Evolutionary conservation across 2,329 filamentous ascomycete species (phyloP), one percentile per base, ranked within the genome.

Genomic region (Phaeoacremonium minimum): DNA sequence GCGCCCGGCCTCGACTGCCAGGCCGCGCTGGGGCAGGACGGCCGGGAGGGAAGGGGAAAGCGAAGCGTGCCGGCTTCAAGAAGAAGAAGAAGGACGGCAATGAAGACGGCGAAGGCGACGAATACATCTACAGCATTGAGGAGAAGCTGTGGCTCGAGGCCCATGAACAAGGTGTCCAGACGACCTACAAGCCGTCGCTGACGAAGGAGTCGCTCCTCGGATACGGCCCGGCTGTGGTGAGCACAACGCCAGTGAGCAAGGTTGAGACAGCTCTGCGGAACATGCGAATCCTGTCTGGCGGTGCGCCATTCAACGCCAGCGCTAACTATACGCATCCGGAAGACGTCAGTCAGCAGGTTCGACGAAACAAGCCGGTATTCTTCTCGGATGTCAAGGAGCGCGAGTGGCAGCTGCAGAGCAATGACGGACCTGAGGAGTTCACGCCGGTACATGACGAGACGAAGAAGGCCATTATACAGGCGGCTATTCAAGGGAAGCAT

Each of bases 281-380:
- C 43, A 61, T 66, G 51, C 57, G 64, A 13, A 44, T 67, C 29
- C 49, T 69, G 31, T 61, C 57, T 9, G 58, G 63, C 37, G 65
- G 58, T 5, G 38, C 46, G 30, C 35, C 55, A 1, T 66, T 56
- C 51, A 48, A 57, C 37, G 22, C 46, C 19, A 37, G 52, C 35
- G 28, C 47, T 28, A 40, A 54, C 36, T 39, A 35, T 8, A 30
- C 40, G 11, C 20, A 45, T 18, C 34, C 51, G 12, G 35, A 43
- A 18, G 55, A 55, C 8, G 49, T 55, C 22, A 40, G 47, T 41
- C 33, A 38, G 18, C 46, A 42, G 38, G 50, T 46, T 30, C 36
- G 33, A 12, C 34, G 52, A 20, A 51, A 50, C 40, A 44, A 46
- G 39, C 63, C 61, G n/a, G 41, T 63, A 4, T 67, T 66, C 39